Conservation (phyloP, 129 eudicot genomes). For the Flaveria robusta region DNA sequence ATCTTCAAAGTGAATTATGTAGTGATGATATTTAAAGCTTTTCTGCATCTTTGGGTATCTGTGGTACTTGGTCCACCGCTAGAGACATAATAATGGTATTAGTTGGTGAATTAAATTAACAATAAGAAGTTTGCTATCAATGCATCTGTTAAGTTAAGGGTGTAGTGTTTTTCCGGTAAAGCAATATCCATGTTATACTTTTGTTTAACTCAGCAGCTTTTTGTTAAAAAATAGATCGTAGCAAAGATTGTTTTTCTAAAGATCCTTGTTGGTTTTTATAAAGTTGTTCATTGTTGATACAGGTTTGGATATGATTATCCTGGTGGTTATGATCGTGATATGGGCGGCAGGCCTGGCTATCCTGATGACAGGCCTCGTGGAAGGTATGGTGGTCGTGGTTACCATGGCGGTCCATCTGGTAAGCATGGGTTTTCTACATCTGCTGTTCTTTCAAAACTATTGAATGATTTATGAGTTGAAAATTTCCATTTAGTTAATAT, state of each 20-base stretch:
- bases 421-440: constrained; percentile 31
- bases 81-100: constrained; percentile 3
- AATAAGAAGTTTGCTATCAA: background rate
- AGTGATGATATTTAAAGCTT: background rate
- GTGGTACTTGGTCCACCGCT: background rate
- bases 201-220: background rate
- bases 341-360: constrained; percentile 83
- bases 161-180: background rate
- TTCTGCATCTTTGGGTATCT: background rate
- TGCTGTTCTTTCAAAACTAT: constrained; percentile 11
- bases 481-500: background rate
- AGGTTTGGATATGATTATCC: constrained; percentile 88
- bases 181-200: background rate
- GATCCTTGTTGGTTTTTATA: constrained; percentile 12
- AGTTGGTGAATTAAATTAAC: background rate
- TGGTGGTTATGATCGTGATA: constrained; percentile 84
- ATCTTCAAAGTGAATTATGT: background rate
- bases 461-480: background rate
- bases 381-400: constrained; percentile 81
- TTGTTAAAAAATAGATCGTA: background rate
- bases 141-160: constrained; percentile 13
- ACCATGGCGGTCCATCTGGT: constrained; percentile 72
- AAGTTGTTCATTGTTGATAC: constrained; percentile 25
- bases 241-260: constrained; percentile 11
- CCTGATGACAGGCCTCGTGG: constrained; percentile 92